Conservation (phyloP, 768 basidiomycete species). For the Chlorophyllum brunneum region DNA sequence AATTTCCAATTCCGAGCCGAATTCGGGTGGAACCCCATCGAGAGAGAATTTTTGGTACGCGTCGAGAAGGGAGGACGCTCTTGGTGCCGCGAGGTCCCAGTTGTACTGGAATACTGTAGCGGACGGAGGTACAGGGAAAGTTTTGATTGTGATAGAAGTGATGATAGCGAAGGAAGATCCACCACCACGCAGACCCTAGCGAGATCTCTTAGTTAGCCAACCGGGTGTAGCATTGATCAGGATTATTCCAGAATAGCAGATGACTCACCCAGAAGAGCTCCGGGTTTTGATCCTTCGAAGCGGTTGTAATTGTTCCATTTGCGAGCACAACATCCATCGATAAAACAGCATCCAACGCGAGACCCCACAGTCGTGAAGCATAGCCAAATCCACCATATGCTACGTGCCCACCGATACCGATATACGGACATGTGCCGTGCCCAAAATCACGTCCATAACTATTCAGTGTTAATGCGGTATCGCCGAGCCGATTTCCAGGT, state of each 20-base stretch:
- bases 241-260: not conserved
- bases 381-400: constrained; percentile 28
- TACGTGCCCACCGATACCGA: constrained; percentile 40
- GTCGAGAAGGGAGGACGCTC: constrained; percentile 29
- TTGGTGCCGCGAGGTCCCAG: constrained; percentile 30
- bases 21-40: constrained; percentile 28
- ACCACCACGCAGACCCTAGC: constrained; percentile 38
- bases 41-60: constrained; percentile 32
- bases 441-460: constrained; percentile 32
- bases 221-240: too few species aligned
- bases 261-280: constrained; percentile 43
- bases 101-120: constrained; percentile 35
- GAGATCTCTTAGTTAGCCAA: too few species aligned
- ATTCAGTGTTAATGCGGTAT: constrained; percentile 33
- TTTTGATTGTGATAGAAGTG: constrained; percentile 36
- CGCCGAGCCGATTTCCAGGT: constrained; percentile 34
- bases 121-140: constrained; percentile 34
- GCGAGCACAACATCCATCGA: constrained; percentile 42
- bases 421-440: constrained; percentile 42
- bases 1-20: constrained; percentile 32
- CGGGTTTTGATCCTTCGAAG: constrained; percentile 31
- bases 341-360: constrained; percentile 32
- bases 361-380: constrained; percentile 31
- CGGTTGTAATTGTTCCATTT: constrained; percentile 37
- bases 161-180: constrained; percentile 38